Conservation (phyloP, 257 asterid genomes). For the Solanum arcanum region DNA sequence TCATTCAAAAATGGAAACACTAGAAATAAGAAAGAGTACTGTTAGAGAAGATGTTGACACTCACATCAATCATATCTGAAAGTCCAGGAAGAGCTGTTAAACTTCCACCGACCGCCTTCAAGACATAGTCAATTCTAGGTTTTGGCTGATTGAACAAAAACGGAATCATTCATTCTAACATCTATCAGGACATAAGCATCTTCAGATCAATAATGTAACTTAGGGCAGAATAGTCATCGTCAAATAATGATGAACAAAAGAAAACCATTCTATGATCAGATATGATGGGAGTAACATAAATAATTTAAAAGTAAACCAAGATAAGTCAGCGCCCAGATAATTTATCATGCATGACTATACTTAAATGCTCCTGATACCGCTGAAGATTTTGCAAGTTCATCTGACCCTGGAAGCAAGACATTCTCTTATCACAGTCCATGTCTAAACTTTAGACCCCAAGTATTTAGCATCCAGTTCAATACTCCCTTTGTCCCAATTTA, state of each 20-base stretch:
- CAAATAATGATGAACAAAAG: background rate
- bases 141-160: conserved; percentile 56
- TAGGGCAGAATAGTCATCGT: background rate
- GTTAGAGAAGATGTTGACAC: conserved; percentile 13
- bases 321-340: background rate
- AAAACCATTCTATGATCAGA: background rate
- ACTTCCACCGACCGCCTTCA: conserved; percentile 98
- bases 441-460: background rate
- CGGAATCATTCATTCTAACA: background rate
- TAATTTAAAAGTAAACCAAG: background rate
- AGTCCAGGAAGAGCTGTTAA: conserved; percentile 92
- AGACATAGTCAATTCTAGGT: conserved; percentile 83
- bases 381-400: background rate
- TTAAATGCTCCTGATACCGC: background rate
- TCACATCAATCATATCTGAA: conserved; percentile 95
- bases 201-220: background rate
- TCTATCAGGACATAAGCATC: background rate
- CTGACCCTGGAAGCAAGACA: background rate
- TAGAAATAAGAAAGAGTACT: background rate
- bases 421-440: background rate
- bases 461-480: background rate
- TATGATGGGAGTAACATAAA: background rate
- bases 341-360: background rate
- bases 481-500: background rate
- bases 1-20: conserved; percentile 10